These are phyloP conservation scores for Actinidia arguta DNA, from an alignment of 179 eudicot species.

Conservation along the genomic window DNA sequence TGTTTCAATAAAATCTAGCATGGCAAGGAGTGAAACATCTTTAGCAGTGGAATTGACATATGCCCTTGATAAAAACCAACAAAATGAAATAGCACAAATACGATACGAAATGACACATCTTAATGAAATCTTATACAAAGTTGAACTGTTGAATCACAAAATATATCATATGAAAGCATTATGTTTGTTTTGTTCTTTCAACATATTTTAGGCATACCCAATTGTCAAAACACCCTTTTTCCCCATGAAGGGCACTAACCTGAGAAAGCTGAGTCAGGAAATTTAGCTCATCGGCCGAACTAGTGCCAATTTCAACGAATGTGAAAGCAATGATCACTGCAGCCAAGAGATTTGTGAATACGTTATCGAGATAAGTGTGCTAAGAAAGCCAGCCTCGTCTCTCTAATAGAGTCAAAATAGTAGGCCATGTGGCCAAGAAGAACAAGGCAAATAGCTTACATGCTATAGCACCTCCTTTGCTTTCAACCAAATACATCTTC, in stretches of 20 bases:
- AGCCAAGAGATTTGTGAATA: conserved; percentile 86
- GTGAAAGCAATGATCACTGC: conserved; percentile 88
- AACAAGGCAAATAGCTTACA: conserved; percentile 82
- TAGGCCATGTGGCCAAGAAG: conserved; percentile 98
- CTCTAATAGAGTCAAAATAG: conserved; percentile 77
- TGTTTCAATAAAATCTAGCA: no score
- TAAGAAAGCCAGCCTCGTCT: conserved; percentile 97
- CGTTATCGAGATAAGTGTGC: conserved; percentile 94
- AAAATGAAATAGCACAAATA: no score
- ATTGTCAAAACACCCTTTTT: not conserved
- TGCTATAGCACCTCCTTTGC: conserved; percentile 95
- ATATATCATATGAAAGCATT: no score
- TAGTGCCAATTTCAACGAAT: conserved; percentile 81
- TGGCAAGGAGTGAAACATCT: no score
- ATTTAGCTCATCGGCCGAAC: conserved; percentile 59
- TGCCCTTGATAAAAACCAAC: no score
- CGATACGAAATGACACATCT: no score
- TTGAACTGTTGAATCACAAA: no score
- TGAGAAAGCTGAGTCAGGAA: conserved; percentile 83
- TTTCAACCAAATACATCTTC: conserved; percentile 88
- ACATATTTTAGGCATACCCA: not conserved
- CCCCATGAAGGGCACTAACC: conserved; percentile 39
- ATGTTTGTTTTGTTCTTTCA: no score
- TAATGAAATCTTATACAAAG: no score
- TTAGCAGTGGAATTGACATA: no score